Evolutionary conservation across 306 rosid genomes (phyloP).

Genomic region (Luffa acutangula): DNA sequence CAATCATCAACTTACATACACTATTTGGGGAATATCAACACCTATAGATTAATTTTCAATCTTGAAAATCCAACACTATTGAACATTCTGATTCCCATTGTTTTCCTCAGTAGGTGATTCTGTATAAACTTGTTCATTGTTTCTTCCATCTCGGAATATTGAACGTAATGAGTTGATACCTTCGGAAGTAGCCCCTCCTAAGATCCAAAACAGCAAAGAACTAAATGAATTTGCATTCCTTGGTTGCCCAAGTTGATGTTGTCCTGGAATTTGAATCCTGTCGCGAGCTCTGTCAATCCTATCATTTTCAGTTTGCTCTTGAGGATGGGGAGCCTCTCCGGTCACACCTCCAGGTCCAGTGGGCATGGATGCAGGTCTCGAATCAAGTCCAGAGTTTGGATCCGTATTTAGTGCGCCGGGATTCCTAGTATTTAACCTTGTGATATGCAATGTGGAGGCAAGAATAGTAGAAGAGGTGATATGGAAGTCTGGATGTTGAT

Average conservation of each 20-base stretch:
- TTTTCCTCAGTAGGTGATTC: conserved; percentile 34
- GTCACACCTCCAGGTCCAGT: conserved; percentile 24
- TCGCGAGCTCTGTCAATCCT: conserved; percentile 28
- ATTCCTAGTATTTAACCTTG: conserved; percentile 85
- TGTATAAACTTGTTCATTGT: conserved; percentile 63
- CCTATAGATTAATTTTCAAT: neutral
- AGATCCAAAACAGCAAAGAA: conserved; percentile 76
- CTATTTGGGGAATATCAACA: neutral
- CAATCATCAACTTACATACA: conserved; percentile 2
- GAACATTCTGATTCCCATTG: conserved; percentile 25
- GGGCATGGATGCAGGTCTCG: conserved; percentile 32
- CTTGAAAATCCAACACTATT: neutral
- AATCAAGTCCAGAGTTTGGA: conserved; percentile 35
- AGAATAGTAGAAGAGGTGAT: conserved; percentile 93
- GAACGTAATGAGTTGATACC: conserved; percentile 78
- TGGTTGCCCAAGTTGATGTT: conserved; percentile 57
- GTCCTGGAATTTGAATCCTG: conserved; percentile 40
- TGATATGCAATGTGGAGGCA: conserved; percentile 95
- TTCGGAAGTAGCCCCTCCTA: conserved; percentile 92
- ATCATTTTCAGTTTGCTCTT: conserved; percentile 35
- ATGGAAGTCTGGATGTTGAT: conserved; percentile 92
- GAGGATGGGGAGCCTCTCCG: conserved; percentile 27
- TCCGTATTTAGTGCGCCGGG: conserved; percentile 34
- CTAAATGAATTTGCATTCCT: conserved; percentile 70
- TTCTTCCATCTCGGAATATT: conserved; percentile 86